Evolutionary conservation across 83 land plant species (phyloP), one percentile per base, ranked within the genome.

Genomic region (Larix sibirica): DNA sequence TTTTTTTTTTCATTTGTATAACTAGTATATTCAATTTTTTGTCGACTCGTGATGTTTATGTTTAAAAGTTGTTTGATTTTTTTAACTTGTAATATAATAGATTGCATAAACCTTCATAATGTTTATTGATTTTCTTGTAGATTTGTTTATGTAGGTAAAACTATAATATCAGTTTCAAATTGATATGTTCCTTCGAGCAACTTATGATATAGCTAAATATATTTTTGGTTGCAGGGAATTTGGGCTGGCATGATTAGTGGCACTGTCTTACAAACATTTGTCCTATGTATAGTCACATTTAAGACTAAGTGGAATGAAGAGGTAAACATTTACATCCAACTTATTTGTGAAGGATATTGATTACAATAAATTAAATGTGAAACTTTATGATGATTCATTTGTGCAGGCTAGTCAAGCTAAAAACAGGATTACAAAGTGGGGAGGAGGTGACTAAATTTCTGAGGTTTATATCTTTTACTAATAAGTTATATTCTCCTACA

Each of bases 231-330:
- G 3, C 88, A 85, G 90, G 90, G 90, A 6, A 88, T 88, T 13
- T 88, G 90, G 90, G 81, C 20, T 21, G 90, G 90, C 18, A 88
- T 88, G 90, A 17, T 85, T 12, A 3, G 76, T 1, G 90, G 90
- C 38, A 88, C 90, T 44, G 47, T 64, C 1, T 14, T 85, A 0
- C 90, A 88, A 24, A 88, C 90, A 4, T 40, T 81, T 8, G 44
- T 83, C 4, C 66, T 88, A 0, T 85, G 79, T 17, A n/a, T 77
- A 38, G 44, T 88, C 44, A 62, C 83, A 36, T 85, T 60, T 42
- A 85, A 28, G 60, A 88, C 90, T 56, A 83, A 85, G 28, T 85
- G 90, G 90, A 81, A 81, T 40, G 81, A 81, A 85, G 88, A 85
- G 87, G 86, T 88, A 77, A 77, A 21, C 3, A 54, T 42, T 42